Percentiles rank a stretch among this genome's conserved stretches.
These are phyloP conservation scores for Diaporthe australafricana DNA, from an alignment of 2,329 filamentous ascomycete genomes.

Conservation along the genomic window DNA sequence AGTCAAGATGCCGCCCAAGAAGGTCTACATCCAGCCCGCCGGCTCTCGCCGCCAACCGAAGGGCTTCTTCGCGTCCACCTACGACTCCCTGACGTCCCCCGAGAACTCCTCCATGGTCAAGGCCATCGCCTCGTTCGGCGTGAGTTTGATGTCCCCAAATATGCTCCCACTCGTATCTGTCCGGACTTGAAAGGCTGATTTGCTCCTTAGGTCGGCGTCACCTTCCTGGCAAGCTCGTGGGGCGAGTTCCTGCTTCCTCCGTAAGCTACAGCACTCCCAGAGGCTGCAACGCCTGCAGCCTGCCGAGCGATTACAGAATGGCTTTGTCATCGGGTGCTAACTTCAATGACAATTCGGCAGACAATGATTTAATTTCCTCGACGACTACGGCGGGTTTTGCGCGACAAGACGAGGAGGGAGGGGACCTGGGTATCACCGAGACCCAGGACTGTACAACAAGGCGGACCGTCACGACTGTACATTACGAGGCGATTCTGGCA, in stretches of 20 bases:
- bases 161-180: not conserved
- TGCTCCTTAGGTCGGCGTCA: slow-evolving; percentile 62
- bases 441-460: slow-evolving; percentile 20
- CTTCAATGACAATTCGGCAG: not conserved
- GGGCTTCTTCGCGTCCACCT: slow-evolving; percentile 64
- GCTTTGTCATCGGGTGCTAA: not conserved
- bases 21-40: slow-evolving; percentile 62
- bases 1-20: slow-evolving; percentile 72
- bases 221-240: slow-evolving; percentile 70
- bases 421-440: not conserved
- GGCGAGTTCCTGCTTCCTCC: slow-evolving; percentile 68
- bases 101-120: slow-evolving; percentile 74
- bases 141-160: slow-evolving; percentile 51
- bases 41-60: slow-evolving; percentile 56
- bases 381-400: not conserved
- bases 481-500: not conserved
- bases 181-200: not conserved
- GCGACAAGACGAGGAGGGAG: not conserved
- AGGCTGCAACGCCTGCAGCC: not conserved
- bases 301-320: not conserved
- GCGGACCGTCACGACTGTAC: slow-evolving; percentile 1
- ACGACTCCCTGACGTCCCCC: slow-evolving; percentile 68
- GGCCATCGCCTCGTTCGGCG: slow-evolving; percentile 70
- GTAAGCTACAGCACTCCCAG: slow-evolving; percentile 41
- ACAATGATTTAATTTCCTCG: not conserved